Percentiles rank a stretch among this genome's conserved stretches.
Conservation (phyloP, 768 basidiomycete species). For the Dioszegia crocea region DNA sequence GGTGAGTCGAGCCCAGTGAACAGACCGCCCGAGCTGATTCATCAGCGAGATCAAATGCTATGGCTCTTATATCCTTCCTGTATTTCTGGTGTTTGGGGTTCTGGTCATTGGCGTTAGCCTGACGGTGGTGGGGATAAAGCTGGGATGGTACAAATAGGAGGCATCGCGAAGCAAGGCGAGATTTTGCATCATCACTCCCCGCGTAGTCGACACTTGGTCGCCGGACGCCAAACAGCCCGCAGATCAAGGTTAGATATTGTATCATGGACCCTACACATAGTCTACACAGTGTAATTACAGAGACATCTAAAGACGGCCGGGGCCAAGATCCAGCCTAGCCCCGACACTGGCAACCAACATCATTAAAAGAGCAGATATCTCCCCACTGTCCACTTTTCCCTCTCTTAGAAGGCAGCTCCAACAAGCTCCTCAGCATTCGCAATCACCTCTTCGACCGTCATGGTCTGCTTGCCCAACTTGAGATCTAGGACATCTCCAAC, state of each 20-base stretch:
- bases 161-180: too few relatives aligned
- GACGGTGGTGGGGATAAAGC: slow-evolving; percentile 29
- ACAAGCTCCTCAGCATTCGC: slow-evolving; percentile 72
- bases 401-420: slow-evolving; percentile 23
- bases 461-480: slow-evolving; percentile 70
- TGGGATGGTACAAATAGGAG: slow-evolving; percentile 25
- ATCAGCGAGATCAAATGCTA: slow-evolving; percentile 45
- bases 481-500: slow-evolving; percentile 83
- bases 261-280: background rate
- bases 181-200: too few relatives aligned
- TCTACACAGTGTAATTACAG: slow-evolving; percentile 4
- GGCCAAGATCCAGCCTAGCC: background rate
- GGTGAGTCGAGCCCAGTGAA: slow-evolving; percentile 17
- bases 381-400: background rate
- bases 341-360: background rate
- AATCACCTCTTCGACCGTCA: slow-evolving; percentile 72
- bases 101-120: slow-evolving; percentile 31
- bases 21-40: too few relatives aligned
- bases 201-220: background rate
- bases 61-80: slow-evolving; percentile 39
- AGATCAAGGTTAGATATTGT: too few relatives aligned
- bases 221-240: too few relatives aligned
- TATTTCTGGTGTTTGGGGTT: slow-evolving; percentile 38
- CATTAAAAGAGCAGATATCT: background rate
- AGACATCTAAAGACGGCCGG: background rate